A percentile compares a stretch with the other conserved stretches of the same genome.
phyloP scores from a whole-genome alignment of 176 grass and related monocot genomes.

The Triticum turgidum region DNA sequence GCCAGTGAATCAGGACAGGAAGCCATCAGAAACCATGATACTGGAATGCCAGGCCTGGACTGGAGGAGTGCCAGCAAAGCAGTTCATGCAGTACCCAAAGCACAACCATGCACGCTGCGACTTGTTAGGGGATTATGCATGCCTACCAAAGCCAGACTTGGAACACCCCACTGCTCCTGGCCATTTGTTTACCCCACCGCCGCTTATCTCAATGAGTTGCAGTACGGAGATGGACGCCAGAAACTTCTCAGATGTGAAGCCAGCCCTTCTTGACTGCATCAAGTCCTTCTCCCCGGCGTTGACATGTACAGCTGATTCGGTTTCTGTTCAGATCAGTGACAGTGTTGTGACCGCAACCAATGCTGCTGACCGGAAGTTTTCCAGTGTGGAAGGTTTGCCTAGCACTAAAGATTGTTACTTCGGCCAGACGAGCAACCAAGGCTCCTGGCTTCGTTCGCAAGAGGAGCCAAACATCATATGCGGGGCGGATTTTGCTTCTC shows the following conservation, averaged over 20 bases:
- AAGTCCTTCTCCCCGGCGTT: slow-evolving; percentile 58
- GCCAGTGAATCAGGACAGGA: slow-evolving; percentile 51
- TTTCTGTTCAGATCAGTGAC: slow-evolving; percentile 61
- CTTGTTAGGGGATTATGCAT: slow-evolving; percentile 80
- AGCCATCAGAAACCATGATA: slow-evolving; percentile 52
- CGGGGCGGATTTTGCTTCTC: slow-evolving; percentile 47
- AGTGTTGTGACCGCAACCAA: slow-evolving; percentile 38
- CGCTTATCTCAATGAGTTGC: slow-evolving; percentile 51
- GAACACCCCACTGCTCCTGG: slow-evolving; percentile 31
- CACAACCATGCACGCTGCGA: slow-evolving; percentile 70
- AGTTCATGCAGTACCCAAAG: slow-evolving; percentile 86
- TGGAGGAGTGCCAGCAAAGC: slow-evolving; percentile 49
- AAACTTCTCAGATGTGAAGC: slow-evolving; percentile 59
- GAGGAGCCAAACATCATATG: slow-evolving; percentile 51
- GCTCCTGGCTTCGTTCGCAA: slow-evolving; percentile 22
- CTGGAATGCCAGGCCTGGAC: slow-evolving; percentile 54
- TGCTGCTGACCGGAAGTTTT: slow-evolving; percentile 35
- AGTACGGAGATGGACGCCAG: slow-evolving; percentile 46
- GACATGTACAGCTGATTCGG: slow-evolving; percentile 66
- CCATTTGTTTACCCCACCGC: slow-evolving; percentile 44
- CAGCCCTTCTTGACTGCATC: slow-evolving; percentile 52
- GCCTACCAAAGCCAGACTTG: slow-evolving; percentile 66
- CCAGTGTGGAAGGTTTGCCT: slow-evolving; percentile 43
- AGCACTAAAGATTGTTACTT: slow-evolving; percentile 49
- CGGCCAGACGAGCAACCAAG: slow-evolving; percentile 42